Percentiles rank a stretch among this genome's conserved stretches.
phyloP scores from a whole-genome alignment of 805 yeast species.

The Starmerella kuoi region DNA sequence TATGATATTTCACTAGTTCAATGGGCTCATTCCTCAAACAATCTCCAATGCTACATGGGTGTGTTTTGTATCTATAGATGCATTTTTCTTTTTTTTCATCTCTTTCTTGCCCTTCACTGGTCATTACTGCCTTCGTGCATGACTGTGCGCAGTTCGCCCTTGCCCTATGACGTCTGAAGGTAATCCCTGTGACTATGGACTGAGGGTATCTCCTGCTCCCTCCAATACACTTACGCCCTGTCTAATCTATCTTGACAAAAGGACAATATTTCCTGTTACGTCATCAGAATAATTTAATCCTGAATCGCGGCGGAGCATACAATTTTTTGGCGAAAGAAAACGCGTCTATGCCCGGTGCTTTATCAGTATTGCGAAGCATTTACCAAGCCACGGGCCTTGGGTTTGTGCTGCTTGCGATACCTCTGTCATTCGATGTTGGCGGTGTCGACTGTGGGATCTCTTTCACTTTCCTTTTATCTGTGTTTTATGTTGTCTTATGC shows the following conservation, averaged over 20 bases:
- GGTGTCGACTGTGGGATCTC: slow-evolving; percentile 83
- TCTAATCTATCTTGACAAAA: too few relatives aligned
- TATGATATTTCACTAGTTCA: too few relatives aligned
- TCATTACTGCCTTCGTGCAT: neutral
- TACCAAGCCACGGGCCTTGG: slow-evolving; percentile 16
- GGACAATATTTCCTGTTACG: neutral
- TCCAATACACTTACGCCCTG: too few relatives aligned
- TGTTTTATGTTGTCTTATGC: slow-evolving; percentile 59
- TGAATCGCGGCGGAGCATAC: neutral
- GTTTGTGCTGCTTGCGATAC: slow-evolving; percentile 49
- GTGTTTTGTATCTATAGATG: too few relatives aligned
- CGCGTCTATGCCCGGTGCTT: neutral
- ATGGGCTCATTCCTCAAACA: too few relatives aligned
- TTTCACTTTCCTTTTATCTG: slow-evolving; percentile 60
- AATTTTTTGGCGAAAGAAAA: neutral
- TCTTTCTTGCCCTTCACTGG: too few relatives aligned
- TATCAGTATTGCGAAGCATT: neutral
- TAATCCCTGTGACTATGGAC: neutral
- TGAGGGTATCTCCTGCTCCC: too few relatives aligned
- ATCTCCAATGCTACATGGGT: too few relatives aligned
- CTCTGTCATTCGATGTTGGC: slow-evolving; percentile 87
- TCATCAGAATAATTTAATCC: neutral
- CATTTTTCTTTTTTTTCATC: too few relatives aligned
- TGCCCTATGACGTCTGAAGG: neutral
- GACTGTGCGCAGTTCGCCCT: neutral